Conservation (phyloP, 1,139 yeast species). For the Debaryomyces subglobosus region DNA sequence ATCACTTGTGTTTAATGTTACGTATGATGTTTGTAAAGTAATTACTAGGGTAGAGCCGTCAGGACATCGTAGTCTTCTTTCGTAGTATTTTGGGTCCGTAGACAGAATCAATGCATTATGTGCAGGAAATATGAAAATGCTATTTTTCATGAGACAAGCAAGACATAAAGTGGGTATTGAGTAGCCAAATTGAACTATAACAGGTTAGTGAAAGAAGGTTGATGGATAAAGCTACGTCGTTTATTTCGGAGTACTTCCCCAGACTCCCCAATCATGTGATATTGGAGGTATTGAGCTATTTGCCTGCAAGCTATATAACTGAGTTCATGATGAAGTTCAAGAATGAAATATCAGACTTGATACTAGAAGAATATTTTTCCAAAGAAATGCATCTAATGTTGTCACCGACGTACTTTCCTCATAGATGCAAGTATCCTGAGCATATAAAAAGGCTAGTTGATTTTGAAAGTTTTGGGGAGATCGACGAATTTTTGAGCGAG, state of each 20-base stretch:
- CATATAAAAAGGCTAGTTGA: conserved; percentile 25
- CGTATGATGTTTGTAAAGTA: too few relatives aligned
- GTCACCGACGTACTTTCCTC: conserved; percentile 35
- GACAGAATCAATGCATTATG: too few relatives aligned
- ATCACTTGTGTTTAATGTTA: too few relatives aligned
- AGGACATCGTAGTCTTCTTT: too few relatives aligned
- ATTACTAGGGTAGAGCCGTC: too few relatives aligned
- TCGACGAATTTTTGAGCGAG: conserved; percentile 32
- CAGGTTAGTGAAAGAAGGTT: background rate
- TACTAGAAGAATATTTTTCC: conserved; percentile 30
- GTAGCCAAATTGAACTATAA: background rate
- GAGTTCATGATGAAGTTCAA: conserved; percentile 27
- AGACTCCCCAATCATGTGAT: conserved; percentile 34
- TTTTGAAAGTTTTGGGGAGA: conserved; percentile 32
- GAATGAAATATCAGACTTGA: conserved; percentile 24
- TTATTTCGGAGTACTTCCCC: conserved; percentile 20
- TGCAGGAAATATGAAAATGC: too few relatives aligned
- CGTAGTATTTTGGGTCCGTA: too few relatives aligned
- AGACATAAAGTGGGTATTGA: background rate
- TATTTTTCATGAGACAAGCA: background rate
- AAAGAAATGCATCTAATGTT: conserved; percentile 39
- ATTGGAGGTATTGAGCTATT: conserved; percentile 22
- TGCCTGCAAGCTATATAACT: conserved; percentile 30
- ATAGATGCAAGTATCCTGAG: conserved; percentile 22
- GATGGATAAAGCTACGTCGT: conserved; percentile 5